Base-by-base conservation (phyloP, 2,329 filamentous ascomycete genomes). In the Diaporthe aspalathi region DNA sequence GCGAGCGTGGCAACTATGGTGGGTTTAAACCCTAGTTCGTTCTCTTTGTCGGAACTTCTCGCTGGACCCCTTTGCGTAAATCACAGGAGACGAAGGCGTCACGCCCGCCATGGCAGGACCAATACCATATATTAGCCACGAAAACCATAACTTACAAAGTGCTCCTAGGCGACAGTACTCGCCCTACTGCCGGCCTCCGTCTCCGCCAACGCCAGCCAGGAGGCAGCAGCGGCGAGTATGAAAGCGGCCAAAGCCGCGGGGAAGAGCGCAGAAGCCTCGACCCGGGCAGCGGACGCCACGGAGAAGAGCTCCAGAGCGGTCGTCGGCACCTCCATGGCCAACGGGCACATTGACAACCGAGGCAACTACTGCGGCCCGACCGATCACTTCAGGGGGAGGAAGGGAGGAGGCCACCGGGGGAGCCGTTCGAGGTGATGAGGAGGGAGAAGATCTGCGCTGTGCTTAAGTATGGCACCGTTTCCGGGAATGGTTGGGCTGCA, bases 291-390 rank as follows among this genome's bases (percentile, higher is more conserved):
- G 22, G 22, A 63, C 29, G 67, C 67, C 11, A 62, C 60, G 7
- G 67, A 70, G 56, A 70, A 70, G 56, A 63, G 56, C 22, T 60
- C 67, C n/a, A 63, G 56, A 22, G 67, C 67, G 6, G 67, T 70
- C 20, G 56, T 70, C 9, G 60, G 60, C 24, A 63, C 56, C 17
- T 63, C 54, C 7, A 70, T 70, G 35, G 67, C 67, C 6, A 60
- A 70, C 16, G 67, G 67, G 6, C 67, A 70, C 12, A 70, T 70
- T 11, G 67, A 70, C 47, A 43, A 70, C 22, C 47, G 38, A 7
- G 54, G 54, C 17, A 27, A 62, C 11, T 70, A 70, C 20, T 40
- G 35, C 5, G 67, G 67, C 9, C 67, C 67, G 5, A 65, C 35
- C 14, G 67, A 70, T 6, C 67, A 70, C 17, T 50, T 70, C 27